A percentile compares a stretch with the other conserved stretches of the same genome.
Conservation (phyloP, 1,139 yeast genomes). For the Hemisphaericaspora lyxosophila region DNA sequence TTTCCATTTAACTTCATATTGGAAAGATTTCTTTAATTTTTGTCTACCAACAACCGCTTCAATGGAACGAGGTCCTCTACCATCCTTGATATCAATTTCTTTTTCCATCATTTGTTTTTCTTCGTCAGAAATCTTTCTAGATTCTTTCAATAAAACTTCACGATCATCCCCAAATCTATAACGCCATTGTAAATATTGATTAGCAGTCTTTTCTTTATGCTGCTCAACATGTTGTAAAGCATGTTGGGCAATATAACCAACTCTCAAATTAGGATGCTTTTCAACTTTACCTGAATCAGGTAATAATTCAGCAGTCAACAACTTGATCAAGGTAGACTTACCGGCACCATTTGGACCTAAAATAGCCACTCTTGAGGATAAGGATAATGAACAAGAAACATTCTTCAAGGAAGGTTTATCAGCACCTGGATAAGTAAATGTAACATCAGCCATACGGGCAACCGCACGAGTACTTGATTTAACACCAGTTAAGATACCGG, state of each 20-base stretch:
- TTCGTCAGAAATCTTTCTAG: slow-evolving; percentile 82
- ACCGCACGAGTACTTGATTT: slow-evolving; percentile 93
- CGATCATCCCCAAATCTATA: slow-evolving; percentile 97
- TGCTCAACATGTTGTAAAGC: slow-evolving; percentile 96
- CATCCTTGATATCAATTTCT: slow-evolving; percentile 79
- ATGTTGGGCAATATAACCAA: slow-evolving; percentile 98
- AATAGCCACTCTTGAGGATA: slow-evolving; percentile 94
- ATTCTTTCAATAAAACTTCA: slow-evolving; percentile 90
- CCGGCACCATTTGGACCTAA: slow-evolving; percentile 99
- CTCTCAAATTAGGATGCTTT: slow-evolving; percentile 96
- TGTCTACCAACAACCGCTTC: slow-evolving; percentile 98
- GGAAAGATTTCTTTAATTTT: slow-evolving; percentile 93
- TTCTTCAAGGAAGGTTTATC: slow-evolving; percentile 74
- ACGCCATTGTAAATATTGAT: slow-evolving; percentile 98
- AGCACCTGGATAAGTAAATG: slow-evolving; percentile 89
- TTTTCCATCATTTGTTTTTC: slow-evolving; percentile 79
- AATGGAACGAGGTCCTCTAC: slow-evolving; percentile 82
- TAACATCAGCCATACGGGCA: slow-evolving; percentile 83
- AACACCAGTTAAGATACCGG: slow-evolving; percentile 95
- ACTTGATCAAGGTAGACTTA: slow-evolving; percentile 90
- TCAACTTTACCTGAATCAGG: slow-evolving; percentile 90
- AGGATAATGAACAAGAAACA: slow-evolving; percentile 84
- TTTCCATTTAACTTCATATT: slow-evolving; percentile 95
- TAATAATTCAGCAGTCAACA: slow-evolving; percentile 85
- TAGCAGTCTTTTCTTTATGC: slow-evolving; percentile 97